Percentiles rank a stretch among this genome's conserved stretches.
These are phyloP conservation scores for Populus hybrid DNA, from an alignment of 441 rosid species.

Conservation along the genomic window DNA sequence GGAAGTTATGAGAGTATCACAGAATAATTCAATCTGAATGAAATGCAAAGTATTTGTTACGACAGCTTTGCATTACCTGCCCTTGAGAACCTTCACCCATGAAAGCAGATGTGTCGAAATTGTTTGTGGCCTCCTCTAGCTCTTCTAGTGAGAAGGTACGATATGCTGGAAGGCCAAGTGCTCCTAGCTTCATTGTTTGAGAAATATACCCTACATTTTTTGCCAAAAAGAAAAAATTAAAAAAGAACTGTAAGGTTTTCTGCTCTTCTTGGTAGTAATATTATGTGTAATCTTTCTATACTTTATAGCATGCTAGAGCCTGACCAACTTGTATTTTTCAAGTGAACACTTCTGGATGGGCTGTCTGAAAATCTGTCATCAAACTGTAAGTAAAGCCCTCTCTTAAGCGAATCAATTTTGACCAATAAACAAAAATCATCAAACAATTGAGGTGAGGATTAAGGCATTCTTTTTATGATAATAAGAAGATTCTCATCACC, in stretches of 20 bases:
- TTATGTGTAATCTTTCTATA: not conserved
- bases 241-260: constrained; percentile 8
- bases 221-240: constrained; percentile 6
- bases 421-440: not conserved
- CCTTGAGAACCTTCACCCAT: constrained; percentile 96
- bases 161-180: constrained; percentile 83
- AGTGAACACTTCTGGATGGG: no score
- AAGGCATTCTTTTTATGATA: no score
- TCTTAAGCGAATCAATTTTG: not conserved
- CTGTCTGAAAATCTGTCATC: no score
- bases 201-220: constrained; percentile 70
- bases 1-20: not conserved
- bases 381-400: not conserved
- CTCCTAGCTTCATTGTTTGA: constrained; percentile 87
- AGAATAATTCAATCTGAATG: not conserved
- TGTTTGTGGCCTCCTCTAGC: constrained; percentile 78
- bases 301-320: no score
- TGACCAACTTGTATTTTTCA: no score
- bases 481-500: not conserved
- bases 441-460: not conserved
- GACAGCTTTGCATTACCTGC: constrained; percentile 43
- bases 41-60: not conserved
- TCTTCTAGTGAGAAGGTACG: constrained; percentile 84
- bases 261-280: not conserved
- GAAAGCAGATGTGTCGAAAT: constrained; percentile 78